Evolutionary conservation across 352 stramenopile species (phyloP).

Genomic region (Pseudoperonospora humuli): DNA sequence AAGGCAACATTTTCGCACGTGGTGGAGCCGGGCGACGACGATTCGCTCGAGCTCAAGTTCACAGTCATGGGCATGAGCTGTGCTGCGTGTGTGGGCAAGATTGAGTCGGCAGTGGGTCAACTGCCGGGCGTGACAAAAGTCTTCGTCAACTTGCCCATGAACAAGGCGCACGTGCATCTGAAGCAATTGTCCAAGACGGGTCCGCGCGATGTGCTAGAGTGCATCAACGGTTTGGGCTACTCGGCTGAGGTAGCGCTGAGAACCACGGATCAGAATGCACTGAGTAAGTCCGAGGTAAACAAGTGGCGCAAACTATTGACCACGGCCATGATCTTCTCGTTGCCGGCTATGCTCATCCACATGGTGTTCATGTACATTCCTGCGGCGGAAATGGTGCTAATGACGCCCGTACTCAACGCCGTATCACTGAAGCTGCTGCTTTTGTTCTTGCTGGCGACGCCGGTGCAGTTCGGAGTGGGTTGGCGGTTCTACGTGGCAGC

Average conservation of each 20-base stretch:
- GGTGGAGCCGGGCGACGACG: conserved; percentile 64
- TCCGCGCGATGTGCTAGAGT: conserved; percentile 65
- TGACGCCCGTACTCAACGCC: conserved; percentile 68
- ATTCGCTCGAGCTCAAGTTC: conserved; percentile 79
- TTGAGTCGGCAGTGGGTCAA: conserved; percentile 53
- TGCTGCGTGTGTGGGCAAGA: conserved; percentile 49
- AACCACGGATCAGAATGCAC: conserved; percentile 47
- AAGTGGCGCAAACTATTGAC: conserved; percentile 72
- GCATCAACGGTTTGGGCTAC: conserved; percentile 60
- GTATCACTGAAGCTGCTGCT: conserved; percentile 73
- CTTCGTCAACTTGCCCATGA: conserved; percentile 46
- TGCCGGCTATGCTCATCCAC: conserved; percentile 82
- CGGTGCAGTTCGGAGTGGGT: conserved; percentile 79
- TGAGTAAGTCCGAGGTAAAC: conserved; percentile 63
- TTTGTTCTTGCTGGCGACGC: conserved; percentile 78
- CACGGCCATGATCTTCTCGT: conserved; percentile 74
- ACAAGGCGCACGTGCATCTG: conserved; percentile 73
- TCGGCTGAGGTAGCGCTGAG: conserved; percentile 41
- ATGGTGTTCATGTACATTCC: conserved; percentile 84
- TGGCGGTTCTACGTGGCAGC: conserved; percentile 74
- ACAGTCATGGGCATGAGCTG: conserved; percentile 61
- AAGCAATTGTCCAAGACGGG: conserved; percentile 70
- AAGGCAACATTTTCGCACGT: conserved; percentile 68
- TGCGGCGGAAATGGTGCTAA: conserved; percentile 45
- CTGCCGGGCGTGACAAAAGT: conserved; percentile 68